Conservation (phyloP, 495 filamentous ascomycete genomes). For the Hypoxylon lienhwacheense region DNA sequence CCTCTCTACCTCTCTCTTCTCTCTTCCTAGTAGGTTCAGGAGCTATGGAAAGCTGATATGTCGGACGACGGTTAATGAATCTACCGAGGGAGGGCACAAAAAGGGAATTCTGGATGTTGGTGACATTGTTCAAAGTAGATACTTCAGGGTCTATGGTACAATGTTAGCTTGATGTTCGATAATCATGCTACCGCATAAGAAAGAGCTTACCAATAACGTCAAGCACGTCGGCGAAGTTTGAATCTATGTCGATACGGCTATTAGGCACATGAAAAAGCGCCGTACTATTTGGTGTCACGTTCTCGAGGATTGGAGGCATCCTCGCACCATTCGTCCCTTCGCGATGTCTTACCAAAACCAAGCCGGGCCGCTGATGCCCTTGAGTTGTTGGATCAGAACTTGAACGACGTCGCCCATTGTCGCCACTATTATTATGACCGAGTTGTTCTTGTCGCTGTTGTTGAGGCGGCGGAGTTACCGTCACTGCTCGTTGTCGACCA, state of each 20-base stretch:
- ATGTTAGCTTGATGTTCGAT: slow-evolving; percentile 4
- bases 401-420: slow-evolving; percentile 27
- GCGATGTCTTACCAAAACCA: slow-evolving; percentile 30
- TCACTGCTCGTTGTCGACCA: slow-evolving; percentile 17
- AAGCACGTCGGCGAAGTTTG: slow-evolving; percentile 66
- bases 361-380: slow-evolving; percentile 25
- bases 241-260: slow-evolving; percentile 52
- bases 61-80: slow-evolving; percentile 69
- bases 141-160: slow-evolving; percentile 67
- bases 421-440: background rate
- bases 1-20: slow-evolving; percentile 31
- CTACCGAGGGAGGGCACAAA: slow-evolving; percentile 71
- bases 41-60: slow-evolving; percentile 66
- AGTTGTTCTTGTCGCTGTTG: slow-evolving; percentile 2
- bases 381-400: slow-evolving; percentile 34
- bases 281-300: slow-evolving; percentile 28
- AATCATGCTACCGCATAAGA: background rate
- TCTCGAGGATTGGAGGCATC: slow-evolving; percentile 23
- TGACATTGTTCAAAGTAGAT: slow-evolving; percentile 70
- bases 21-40: slow-evolving; percentile 32
- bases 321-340: slow-evolving; percentile 21
- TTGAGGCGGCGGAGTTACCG: background rate
- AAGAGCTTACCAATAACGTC: slow-evolving; percentile 66
- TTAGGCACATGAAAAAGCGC: slow-evolving; percentile 41
- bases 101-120: slow-evolving; percentile 78